Evolutionary conservation across 2,329 filamentous ascomycete species (phyloP), one percentile per base, ranked within the genome.

Genomic region (Pyrenophora graminea): DNA sequence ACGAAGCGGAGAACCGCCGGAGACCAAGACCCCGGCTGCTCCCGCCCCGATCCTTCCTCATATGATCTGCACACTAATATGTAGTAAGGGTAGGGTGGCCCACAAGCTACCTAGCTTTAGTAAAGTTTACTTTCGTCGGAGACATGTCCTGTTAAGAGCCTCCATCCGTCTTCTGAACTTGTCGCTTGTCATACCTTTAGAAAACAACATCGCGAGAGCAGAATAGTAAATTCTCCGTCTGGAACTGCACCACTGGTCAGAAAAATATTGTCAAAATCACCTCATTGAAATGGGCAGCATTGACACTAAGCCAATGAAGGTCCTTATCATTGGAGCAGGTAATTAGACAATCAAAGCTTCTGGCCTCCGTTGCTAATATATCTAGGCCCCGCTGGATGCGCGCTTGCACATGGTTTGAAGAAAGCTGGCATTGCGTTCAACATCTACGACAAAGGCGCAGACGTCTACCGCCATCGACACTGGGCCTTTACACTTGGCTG

Each of bases 331-430:
- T 6, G 64, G 64, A 36, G 64, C 64, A 48, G 64, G 64, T 66
- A 39, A n/a, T 12, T 13, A 19, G 12, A 2, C 13, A 10, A 3
- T 4, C 6, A 3, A 6, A 21, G 18, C 21, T 6, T 42, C 36
- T 23, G 25, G 33, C 12, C 21, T 21, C 5, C 4, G 10, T 4
- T 18, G 18, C 39, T 51, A 4, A 54, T 39, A 52, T 27, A 4
- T 23, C 6, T 47, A 77, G 75, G 74, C 13, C 73, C 71, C 37
- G 75, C 74, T 13, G 75, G 75, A 7, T 74, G 76, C 45, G 67
- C 73, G 1, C 63, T 75, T 19, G 74, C 75, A 4, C 73, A 77
- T 39, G 74, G 74, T 2, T 58, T 77, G 7, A 74, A 71, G 54
- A 76, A 76, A 62, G 50, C 60, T 3, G 56, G 58, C 43, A 72